Percentiles rank a stretch among this genome's conserved stretches.
phyloP scores from a whole-genome alignment of 371 early-diverging fungal species.

The Parasitella parasitica region DNA sequence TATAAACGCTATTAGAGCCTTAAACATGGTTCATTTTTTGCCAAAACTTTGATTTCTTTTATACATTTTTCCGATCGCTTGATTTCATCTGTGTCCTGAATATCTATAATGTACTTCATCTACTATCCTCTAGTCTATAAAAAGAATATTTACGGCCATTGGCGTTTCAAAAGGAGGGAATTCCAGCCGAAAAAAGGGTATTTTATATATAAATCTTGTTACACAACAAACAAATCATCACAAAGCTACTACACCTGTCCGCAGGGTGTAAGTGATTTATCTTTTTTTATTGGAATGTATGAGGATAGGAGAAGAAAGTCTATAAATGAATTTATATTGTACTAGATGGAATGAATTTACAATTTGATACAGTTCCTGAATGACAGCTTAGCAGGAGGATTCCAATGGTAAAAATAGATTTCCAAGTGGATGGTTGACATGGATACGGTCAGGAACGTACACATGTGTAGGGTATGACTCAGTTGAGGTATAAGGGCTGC shows the following conservation, averaged over 20 bases:
- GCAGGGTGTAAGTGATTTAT: too few relatives aligned
- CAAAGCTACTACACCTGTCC: too few relatives aligned
- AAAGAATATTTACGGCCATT: background rate
- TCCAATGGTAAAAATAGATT: background rate
- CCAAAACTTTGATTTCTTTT: too few relatives aligned
- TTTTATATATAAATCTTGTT: too few relatives aligned
- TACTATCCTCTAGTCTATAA: background rate
- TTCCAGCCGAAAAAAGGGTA: background rate
- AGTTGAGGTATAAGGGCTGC: background rate
- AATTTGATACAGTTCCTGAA: background rate
- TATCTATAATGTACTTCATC: too few relatives aligned
- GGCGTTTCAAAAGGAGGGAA: background rate
- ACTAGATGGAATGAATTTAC: background rate
- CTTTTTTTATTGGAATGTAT: background rate
- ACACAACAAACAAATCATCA: background rate
- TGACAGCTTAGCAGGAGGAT: background rate
- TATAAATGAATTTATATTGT: background rate
- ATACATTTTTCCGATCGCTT: too few relatives aligned
- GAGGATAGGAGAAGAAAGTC: background rate
- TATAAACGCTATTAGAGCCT: too few relatives aligned
- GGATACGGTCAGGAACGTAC: background rate
- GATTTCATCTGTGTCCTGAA: too few relatives aligned
- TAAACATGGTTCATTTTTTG: too few relatives aligned
- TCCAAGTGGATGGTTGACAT: background rate
- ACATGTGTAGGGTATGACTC: background rate